Percentiles rank a stretch among this genome's conserved stretches.
Evolutionary conservation across 2,329 filamentous ascomycete genomes (phyloP).

Genomic region (Exophiala aquamarina): DNA sequence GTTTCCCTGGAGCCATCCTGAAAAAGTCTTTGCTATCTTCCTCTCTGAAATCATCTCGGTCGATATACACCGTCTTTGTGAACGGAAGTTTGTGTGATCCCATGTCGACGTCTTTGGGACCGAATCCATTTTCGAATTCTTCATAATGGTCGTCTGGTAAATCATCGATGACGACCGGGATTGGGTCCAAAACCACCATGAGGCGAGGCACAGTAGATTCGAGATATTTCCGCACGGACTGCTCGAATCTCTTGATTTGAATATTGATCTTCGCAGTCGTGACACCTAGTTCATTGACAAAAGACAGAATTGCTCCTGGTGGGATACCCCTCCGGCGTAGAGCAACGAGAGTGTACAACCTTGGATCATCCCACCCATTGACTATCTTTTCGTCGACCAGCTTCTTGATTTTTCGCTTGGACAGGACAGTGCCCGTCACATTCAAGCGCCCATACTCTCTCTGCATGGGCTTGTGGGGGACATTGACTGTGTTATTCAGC

Average conservation of each 20-base stretch:
- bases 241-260: slow-evolving; percentile 78
- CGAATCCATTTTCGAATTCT: slow-evolving; percentile 73
- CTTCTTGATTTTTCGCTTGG: slow-evolving; percentile 79
- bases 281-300: slow-evolving; percentile 87
- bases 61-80: slow-evolving; percentile 80
- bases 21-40: slow-evolving; percentile 72
- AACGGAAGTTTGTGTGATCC: slow-evolving; percentile 60
- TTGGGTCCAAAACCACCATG: slow-evolving; percentile 84
- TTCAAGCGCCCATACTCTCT: slow-evolving; percentile 77
- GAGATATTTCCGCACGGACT: slow-evolving; percentile 79
- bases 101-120: slow-evolving; percentile 68
- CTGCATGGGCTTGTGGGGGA: slow-evolving; percentile 86
- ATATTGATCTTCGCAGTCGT: slow-evolving; percentile 80
- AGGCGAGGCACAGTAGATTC: slow-evolving; percentile 84
- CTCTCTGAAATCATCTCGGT: slow-evolving; percentile 75
- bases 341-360: slow-evolving; percentile 82
- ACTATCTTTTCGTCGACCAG: slow-evolving; percentile 77
- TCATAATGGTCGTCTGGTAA: slow-evolving; percentile 65
- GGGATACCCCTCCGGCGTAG: slow-evolving; percentile 83
- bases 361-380: slow-evolving; percentile 85
- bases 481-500: slow-evolving; percentile 76
- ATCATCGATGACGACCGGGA: slow-evolving; percentile 80
- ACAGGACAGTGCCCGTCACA: slow-evolving; percentile 80
- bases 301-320: slow-evolving; percentile 82
- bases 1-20: slow-evolving; percentile 72